Base-by-base conservation (phyloP, 257 asterid species). In the Salvia miltiorrhiza region DNA sequence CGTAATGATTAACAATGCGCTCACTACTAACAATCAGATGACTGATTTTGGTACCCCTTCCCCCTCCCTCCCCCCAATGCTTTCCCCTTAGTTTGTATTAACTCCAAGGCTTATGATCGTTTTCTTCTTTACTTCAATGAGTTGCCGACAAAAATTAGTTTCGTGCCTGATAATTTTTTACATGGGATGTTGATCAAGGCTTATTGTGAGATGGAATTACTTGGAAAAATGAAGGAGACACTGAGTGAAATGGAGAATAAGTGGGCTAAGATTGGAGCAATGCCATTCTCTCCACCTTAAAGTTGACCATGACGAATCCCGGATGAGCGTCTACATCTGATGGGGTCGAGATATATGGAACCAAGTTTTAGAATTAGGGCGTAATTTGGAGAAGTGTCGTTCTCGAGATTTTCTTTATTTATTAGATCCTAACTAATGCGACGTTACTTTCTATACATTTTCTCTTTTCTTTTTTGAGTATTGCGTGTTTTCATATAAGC, bases 1-100 rank as follows among this genome's bases (percentile, higher is more conserved):
- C 12, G 96, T 93, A 0, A 85, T 92, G 98, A 69, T 86, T 55
- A 90, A 92, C 11, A 85, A 88, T 41, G 90, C 97, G 20, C 72
- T 82, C 47, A 71, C 59, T 1, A 84, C 87, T 4, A 90, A 82
- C 68, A 56, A 72, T 5, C 77, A 90, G 64, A 90, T 92, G 97
- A 66, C 81, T 4, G 83, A 82, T 12, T 66, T 92, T 20, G 96
- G 93, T 64, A 88, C 95, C 40, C 95, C 92, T 21, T 84, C 90
- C 55, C 71, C 97, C 86, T 6, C 72, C 79, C 37, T 92, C 97
- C 3, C 86, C 90, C 40, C n/a, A 90, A 92, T 58, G 78, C 90
- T 20, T 82, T 92, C 16, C 87, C 90, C 44, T 44, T 59, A 9
- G 95, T 93, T 50, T 76, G 85, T 47, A 44, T 72, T 45, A 50